A percentile compares a stretch with the other conserved stretches of the same genome.
Conservation (phyloP, 2,329 filamentous ascomycete species). For the Grosmannia serpens region DNA sequence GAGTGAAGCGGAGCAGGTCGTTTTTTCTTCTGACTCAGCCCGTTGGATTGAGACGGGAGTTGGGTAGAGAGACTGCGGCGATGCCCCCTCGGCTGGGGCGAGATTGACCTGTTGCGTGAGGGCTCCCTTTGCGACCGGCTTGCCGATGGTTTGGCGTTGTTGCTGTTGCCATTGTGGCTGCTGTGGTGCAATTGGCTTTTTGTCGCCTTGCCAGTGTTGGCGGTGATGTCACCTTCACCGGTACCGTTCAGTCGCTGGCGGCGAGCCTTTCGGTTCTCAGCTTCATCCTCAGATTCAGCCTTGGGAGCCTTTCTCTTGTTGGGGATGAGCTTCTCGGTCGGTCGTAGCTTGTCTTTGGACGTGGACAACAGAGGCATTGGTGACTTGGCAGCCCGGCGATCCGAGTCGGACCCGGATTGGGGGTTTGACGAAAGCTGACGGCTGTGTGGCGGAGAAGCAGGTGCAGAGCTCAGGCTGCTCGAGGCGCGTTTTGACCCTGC, state of each 20-base stretch:
- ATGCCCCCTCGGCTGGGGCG: constrained; percentile 47
- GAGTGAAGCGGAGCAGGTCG: constrained; percentile 50
- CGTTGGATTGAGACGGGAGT: constrained; percentile 43
- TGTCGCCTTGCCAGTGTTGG: not conserved
- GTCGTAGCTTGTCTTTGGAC: constrained; percentile 31
- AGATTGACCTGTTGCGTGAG: constrained; percentile 39
- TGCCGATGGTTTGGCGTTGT: constrained; percentile 19
- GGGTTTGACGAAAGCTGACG: constrained; percentile 27
- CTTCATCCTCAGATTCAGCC: constrained; percentile 47
- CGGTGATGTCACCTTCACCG: constrained; percentile 20
- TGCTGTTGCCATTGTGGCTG: constrained; percentile 10
- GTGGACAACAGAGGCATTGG: constrained; percentile 29
- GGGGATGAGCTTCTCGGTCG: constrained; percentile 33
- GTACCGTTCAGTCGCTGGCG: constrained; percentile 37
- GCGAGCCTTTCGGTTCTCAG: constrained; percentile 39
- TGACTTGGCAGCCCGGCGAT: constrained; percentile 30
- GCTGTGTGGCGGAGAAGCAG: constrained; percentile 37
- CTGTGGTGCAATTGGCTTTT: constrained; percentile 12
- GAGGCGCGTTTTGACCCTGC: constrained; percentile 33
- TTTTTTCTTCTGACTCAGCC: constrained; percentile 48
- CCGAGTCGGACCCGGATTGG: constrained; percentile 44
- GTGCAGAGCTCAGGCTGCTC: constrained; percentile 47
- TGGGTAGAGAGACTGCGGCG: constrained; percentile 55
- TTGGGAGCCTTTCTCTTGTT: constrained; percentile 43
- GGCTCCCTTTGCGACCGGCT: constrained; percentile 22